Percentiles rank a stretch among this genome's conserved stretches.
These are phyloP conservation scores for Tylopilus rubrobrunneus DNA, from an alignment of 768 basidiomycete species.

Conservation along the genomic window DNA sequence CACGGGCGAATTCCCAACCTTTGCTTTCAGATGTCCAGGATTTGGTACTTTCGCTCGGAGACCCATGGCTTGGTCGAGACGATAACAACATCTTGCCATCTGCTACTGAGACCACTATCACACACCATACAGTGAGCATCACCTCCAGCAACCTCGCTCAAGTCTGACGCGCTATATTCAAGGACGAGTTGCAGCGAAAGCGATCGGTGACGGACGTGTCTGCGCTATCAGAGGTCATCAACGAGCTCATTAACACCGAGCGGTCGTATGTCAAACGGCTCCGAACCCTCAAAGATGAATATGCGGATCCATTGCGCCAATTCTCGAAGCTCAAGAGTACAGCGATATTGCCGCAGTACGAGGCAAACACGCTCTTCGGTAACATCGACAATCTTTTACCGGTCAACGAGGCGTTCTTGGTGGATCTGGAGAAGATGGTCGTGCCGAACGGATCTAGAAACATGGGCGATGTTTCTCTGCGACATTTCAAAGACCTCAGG, in stretches of 20 bases:
- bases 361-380: constrained; percentile 90
- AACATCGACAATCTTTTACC: constrained; percentile 88
- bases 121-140: constrained; percentile 42
- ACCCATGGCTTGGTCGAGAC: constrained; percentile 51
- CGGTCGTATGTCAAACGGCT: constrained; percentile 84
- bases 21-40: constrained; percentile 65
- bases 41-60: constrained; percentile 72
- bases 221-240: constrained; percentile 68
- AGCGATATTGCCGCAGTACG: constrained; percentile 82
- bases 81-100: constrained; percentile 47
- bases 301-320: constrained; percentile 85
- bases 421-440: constrained; percentile 78
- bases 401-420: constrained; percentile 85
- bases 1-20: constrained; percentile 8
- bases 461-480: constrained; percentile 81
- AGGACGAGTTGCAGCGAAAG: constrained; percentile 38
- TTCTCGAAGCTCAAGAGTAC: constrained; percentile 85
- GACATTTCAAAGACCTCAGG: constrained; percentile 78
- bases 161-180: constrained; percentile 12
- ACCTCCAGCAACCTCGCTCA: not conserved
- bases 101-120: constrained; percentile 34
- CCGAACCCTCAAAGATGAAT: constrained; percentile 77
- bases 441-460: constrained; percentile 51
- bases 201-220: constrained; percentile 62
- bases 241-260: constrained; percentile 87